Percentiles rank a stretch among this genome's conserved stretches.
Conservation (phyloP, 2,329 filamentous ascomycete species). For the Hortaea werneckii region DNA sequence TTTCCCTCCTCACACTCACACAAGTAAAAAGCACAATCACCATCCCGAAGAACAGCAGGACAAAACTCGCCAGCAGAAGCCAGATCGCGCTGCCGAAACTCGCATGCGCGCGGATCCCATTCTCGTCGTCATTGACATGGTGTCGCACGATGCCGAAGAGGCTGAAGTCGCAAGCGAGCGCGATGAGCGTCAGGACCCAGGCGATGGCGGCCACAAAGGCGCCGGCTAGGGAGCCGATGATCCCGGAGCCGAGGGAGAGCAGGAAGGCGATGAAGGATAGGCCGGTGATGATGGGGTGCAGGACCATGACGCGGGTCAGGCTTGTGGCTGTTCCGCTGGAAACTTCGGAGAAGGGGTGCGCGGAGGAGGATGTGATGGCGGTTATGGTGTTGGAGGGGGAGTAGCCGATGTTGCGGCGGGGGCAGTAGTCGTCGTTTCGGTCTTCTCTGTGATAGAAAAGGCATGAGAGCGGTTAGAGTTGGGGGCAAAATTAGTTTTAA, state of each 20-base stretch:
- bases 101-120: slow-evolving; percentile 32
- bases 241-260: slow-evolving; percentile 42
- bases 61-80: slow-evolving; percentile 47
- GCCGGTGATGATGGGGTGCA: slow-evolving; percentile 51
- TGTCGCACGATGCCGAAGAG: slow-evolving; percentile 44
- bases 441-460: background rate
- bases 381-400: slow-evolving; percentile 40
- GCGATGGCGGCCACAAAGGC: slow-evolving; percentile 41
- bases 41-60: slow-evolving; percentile 46
- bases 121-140: slow-evolving; percentile 39
- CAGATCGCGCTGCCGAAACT: slow-evolving; percentile 47
- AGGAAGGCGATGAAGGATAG: slow-evolving; percentile 51
- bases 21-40: slow-evolving; percentile 48
- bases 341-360: slow-evolving; percentile 30
- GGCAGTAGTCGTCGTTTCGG: slow-evolving; percentile 37
- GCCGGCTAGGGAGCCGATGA: slow-evolving; percentile 44
- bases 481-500: no score
- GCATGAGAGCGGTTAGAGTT: no score
- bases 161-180: slow-evolving; percentile 48
- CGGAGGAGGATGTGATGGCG: slow-evolving; percentile 17
- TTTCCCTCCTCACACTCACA: slow-evolving; percentile 14
- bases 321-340: slow-evolving; percentile 37
- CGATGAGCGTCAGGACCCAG: slow-evolving; percentile 40
- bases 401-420: slow-evolving; percentile 44
- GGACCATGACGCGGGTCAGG: slow-evolving; percentile 50